Percentiles rank a stretch among this genome's conserved stretches.
These are phyloP conservation scores for Erodium texanum DNA, from an alignment of 441 rosid species.

Conservation along the genomic window DNA sequence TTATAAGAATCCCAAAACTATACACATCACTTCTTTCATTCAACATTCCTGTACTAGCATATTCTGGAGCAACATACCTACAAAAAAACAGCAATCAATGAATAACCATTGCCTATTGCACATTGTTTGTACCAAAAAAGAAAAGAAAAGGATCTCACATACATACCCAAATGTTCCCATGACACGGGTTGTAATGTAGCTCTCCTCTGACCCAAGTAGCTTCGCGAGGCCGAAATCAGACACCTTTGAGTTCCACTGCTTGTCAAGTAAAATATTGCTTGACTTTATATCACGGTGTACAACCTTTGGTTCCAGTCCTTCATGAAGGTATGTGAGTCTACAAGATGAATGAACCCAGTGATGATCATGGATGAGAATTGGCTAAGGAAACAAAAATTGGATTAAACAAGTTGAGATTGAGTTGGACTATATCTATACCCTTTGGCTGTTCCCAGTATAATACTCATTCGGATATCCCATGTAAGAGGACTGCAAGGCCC, in stretches of 20 bases:
- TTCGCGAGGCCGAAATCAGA: constrained; percentile 97
- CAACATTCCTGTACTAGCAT: constrained; percentile 86
- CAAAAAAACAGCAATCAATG: constrained; percentile 10
- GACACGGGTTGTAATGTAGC: constrained; percentile 89
- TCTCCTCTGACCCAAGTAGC: constrained; percentile 88
- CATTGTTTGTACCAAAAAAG: background rate
- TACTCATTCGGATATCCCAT: constrained; percentile 90
- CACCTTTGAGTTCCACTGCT: constrained; percentile 80
- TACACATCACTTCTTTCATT: constrained; percentile 96
- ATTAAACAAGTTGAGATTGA: constrained; percentile 3
- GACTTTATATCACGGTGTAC: constrained; percentile 97
- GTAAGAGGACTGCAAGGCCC: constrained; percentile 78
- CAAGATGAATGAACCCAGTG: constrained; percentile 19
- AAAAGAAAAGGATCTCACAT: background rate
- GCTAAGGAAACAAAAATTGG: constrained; percentile 12
- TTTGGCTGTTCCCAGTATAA: constrained; percentile 84
- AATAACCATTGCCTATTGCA: background rate
- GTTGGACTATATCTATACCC: too few relatives aligned
- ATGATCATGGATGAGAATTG: background rate
- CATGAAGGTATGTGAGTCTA: constrained; percentile 90
- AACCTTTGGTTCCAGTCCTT: constrained; percentile 96
- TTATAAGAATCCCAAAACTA: constrained; percentile 80
- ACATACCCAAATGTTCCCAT: constrained; percentile 97
- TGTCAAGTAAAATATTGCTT: constrained; percentile 81
- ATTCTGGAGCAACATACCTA: constrained; percentile 96